phyloP scores from a whole-genome alignment of 331 rosid species.

The Stylosanthes scabra region DNA sequence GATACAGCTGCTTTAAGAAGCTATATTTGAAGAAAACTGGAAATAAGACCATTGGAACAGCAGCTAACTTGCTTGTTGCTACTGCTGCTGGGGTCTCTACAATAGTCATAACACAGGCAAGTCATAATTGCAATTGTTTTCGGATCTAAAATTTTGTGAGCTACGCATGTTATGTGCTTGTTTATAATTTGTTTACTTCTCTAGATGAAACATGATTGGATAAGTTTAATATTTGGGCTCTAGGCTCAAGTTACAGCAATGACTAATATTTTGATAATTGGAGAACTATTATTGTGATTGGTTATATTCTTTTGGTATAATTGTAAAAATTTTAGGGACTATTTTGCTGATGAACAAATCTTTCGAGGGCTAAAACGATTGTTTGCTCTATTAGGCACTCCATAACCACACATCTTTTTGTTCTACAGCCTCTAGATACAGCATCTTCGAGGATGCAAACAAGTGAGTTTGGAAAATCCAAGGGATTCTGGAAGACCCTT shows the following conservation, averaged over 20 bases:
- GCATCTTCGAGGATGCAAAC: slow-evolving; percentile 97
- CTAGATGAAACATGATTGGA: neutral
- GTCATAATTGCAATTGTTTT: slow-evolving; percentile 27
- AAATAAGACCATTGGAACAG: slow-evolving; percentile 73
- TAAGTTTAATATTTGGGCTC: no score
- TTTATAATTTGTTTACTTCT: neutral
- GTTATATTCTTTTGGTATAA: no score
- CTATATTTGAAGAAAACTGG: slow-evolving; percentile 77
- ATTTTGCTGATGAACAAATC: no score
- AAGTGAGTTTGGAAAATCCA: slow-evolving; percentile 94
- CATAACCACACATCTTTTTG: slow-evolving; percentile 30
- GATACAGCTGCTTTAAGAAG: slow-evolving; percentile 87
- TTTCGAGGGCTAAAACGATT: neutral
- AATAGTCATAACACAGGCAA: slow-evolving; percentile 80
- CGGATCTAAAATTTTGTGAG: slow-evolving; percentile 2
- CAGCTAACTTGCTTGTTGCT: slow-evolving; percentile 85
- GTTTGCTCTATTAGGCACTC: no score
- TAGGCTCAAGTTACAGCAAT: slow-evolving; percentile 1
- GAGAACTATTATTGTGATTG: no score
- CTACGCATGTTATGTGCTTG: slow-evolving; percentile 8
- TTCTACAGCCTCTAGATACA: slow-evolving; percentile 86
- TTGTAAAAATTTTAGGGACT: no score
- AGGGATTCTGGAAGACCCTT: slow-evolving; percentile 91
- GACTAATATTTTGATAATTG: neutral
- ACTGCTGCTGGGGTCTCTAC: slow-evolving; percentile 90